Evolutionary conservation across 495 filamentous ascomycete genomes (phyloP).

Genomic region (Aspergillus olivimuriae): DNA sequence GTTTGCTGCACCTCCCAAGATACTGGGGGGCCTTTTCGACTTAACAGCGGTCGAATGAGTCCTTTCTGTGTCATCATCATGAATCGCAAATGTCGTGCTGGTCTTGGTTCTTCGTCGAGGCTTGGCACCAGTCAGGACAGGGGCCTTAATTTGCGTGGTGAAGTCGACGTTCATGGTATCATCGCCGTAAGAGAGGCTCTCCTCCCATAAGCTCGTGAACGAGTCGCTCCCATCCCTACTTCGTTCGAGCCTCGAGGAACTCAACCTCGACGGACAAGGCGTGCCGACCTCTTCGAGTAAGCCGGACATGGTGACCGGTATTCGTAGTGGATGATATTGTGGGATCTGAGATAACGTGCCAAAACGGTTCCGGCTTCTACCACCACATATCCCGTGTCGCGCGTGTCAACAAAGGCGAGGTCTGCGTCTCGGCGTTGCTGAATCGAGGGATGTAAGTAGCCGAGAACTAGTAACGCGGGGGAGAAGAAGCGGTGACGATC

Average conservation of each 20-base stretch:
- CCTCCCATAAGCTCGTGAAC: slow-evolving; percentile 20
- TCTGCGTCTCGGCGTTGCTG: background rate
- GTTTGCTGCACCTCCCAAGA: slow-evolving; percentile 6
- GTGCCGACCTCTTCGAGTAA: slow-evolving; percentile 20
- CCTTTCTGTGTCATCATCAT: slow-evolving; percentile 23
- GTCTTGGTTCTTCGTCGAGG: slow-evolving; percentile 25
- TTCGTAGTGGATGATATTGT: background rate
- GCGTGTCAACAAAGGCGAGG: background rate
- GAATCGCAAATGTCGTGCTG: slow-evolving; percentile 27
- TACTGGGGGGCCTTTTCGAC: slow-evolving; percentile 11
- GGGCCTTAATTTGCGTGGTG: slow-evolving; percentile 29
- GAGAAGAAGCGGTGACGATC: slow-evolving; percentile 1
- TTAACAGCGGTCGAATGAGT: slow-evolving; percentile 9
- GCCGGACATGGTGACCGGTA: slow-evolving; percentile 20
- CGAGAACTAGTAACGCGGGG: slow-evolving; percentile 7
- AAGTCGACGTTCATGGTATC: slow-evolving; percentile 31
- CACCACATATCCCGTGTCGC: background rate
- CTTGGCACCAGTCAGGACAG: slow-evolving; percentile 22
- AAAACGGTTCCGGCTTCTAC: too few species aligned
- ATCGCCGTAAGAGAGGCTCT: slow-evolving; percentile 16
- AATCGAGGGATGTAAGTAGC: slow-evolving; percentile 5
- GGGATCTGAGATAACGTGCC: too few species aligned
- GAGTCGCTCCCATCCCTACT: slow-evolving; percentile 15
- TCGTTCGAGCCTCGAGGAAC: slow-evolving; percentile 11
- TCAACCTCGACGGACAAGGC: slow-evolving; percentile 23